Base-by-base conservation (phyloP, 441 rosid genomes). In the Pelargonium citronellum region DNA sequence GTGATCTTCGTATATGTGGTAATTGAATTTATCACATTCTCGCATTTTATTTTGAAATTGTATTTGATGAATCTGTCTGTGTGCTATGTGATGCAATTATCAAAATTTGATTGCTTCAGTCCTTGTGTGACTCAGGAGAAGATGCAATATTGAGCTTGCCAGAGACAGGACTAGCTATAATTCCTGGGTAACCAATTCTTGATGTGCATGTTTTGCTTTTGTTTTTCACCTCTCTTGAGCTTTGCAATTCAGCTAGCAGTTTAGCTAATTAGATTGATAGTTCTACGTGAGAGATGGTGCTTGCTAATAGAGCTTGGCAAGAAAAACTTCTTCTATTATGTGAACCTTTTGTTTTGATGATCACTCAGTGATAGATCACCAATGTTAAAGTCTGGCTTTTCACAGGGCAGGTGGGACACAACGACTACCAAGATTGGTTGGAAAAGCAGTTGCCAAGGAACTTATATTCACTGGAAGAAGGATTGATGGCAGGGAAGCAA, bases 151-250 rank as follows among this genome's bases (percentile, higher is more conserved):
- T 94, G 79, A 88, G 92, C 69, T 85, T 94, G 85, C 97, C 95
- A 60, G 98, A 94, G 86, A 91, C 98, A 64, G 97, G 95, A 76
- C 96, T 94, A 5, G 99, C 95, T 73, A 87, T 94, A 78, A 89
- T 90, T 77, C 99, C 96, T 19, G 97, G 95, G 95, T 55, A 15
- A 30, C 12, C n/a, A 20, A 13, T 41, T 16, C 10, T 57, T 24
- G n/a, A 43, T 12, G 20, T 24, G 43, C 41, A 47, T 8, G 11
- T 8, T 13, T 47, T 13, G 5, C 9, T 8, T 47, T 47, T 9
- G 12, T 30, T 30, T 30, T 30, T 3, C 37, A 2, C 37, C 37
- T 30, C 37, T 30, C 37, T 30, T 30, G 37, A 30, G 37, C 37
- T 30, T 30, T 30, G 37, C 37, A 30, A 30, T 30, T 30, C 37